phyloP scores from a whole-genome alignment of 257 asterid species.

The Osmanthus fragrans region DNA sequence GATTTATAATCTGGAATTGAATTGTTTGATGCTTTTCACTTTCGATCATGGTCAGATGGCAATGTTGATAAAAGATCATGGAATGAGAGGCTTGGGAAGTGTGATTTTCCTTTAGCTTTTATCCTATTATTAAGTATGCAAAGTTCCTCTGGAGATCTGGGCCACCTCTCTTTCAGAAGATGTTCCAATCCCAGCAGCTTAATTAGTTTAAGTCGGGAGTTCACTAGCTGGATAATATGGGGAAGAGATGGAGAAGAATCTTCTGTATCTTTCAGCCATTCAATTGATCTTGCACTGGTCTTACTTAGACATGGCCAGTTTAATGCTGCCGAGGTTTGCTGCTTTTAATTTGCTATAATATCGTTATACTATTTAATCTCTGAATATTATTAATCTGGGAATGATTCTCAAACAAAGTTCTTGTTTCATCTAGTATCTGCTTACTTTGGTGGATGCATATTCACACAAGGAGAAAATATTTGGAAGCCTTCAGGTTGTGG shows the following conservation, averaged over 20 bases:
- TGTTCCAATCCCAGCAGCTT: slow-evolving; percentile 63
- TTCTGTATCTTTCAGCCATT: slow-evolving; percentile 76
- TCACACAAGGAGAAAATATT: slow-evolving; percentile 72
- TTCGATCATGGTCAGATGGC: slow-evolving; percentile 52
- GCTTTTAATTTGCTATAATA: slow-evolving; percentile 25
- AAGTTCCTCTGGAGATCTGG: slow-evolving; percentile 46
- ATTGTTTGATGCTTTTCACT: slow-evolving; percentile 7
- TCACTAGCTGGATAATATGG: slow-evolving; percentile 88
- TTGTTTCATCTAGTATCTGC: slow-evolving; percentile 61
- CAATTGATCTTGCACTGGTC: slow-evolving; percentile 70
- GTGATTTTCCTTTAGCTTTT: slow-evolving; percentile 70
- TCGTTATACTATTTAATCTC: neutral
- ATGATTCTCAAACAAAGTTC: slow-evolving; percentile 36
- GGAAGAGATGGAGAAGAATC: slow-evolving; percentile 79
- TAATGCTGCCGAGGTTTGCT: slow-evolving; percentile 76
- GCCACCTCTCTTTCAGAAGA: slow-evolving; percentile 38
- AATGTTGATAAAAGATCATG: slow-evolving; percentile 59
- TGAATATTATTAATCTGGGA: slow-evolving; percentile 19
- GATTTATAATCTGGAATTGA: neutral
- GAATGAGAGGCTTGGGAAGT: slow-evolving; percentile 80
- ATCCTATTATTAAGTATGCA: slow-evolving; percentile 63
- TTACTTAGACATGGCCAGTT: slow-evolving; percentile 80
- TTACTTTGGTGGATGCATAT: slow-evolving; percentile 73
- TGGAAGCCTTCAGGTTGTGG: slow-evolving; percentile 69
- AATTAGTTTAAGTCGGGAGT: slow-evolving; percentile 62